Conservation (phyloP, 208 protist genomes). For the Leptomonas pyrrhocoris region DNA sequence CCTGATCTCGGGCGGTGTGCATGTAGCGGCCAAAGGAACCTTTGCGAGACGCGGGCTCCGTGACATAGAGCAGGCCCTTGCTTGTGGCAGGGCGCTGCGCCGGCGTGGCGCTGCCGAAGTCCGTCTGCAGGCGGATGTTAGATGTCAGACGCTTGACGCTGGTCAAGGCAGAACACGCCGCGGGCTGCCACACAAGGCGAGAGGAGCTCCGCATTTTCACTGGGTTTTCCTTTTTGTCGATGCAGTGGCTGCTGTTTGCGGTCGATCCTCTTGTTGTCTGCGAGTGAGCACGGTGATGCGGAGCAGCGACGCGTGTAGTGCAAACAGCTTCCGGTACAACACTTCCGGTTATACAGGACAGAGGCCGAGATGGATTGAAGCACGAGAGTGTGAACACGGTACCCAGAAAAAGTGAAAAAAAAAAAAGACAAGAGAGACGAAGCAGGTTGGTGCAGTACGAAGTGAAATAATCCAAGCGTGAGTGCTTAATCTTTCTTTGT, state of each 20-base stretch:
- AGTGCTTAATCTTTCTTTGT: too few species aligned
- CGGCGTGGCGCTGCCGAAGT: constrained; percentile 72
- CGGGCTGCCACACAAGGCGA: constrained; percentile 63
- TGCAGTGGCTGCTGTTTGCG: not conserved
- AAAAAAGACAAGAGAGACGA: constrained; percentile 12
- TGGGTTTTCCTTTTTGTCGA: not conserved
- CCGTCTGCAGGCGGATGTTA: constrained; percentile 57
- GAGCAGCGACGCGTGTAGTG: not conserved
- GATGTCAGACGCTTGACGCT: constrained; percentile 32
- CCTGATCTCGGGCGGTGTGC: constrained; percentile 46
- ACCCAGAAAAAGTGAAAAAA: constrained; percentile 23
- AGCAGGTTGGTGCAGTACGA: not conserved
- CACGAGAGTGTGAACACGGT: not conserved
- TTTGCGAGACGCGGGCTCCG: constrained; percentile 57
- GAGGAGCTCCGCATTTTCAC: constrained; percentile 46
- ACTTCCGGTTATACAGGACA: too few species aligned
- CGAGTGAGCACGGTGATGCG: too few species aligned
- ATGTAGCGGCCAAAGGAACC: constrained; percentile 77
- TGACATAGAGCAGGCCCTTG: constrained; percentile 57
- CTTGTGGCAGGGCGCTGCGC: constrained; percentile 63
- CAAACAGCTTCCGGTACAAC: too few species aligned
- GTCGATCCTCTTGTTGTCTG: not conserved
- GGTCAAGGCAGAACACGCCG: constrained; percentile 20
- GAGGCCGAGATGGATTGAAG: too few species aligned
- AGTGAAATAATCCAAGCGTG: too few species aligned